Percentiles rank a stretch among this genome's conserved stretches.
phyloP scores from a whole-genome alignment of 139 green algal species.

The Asterochloris erici region DNA sequence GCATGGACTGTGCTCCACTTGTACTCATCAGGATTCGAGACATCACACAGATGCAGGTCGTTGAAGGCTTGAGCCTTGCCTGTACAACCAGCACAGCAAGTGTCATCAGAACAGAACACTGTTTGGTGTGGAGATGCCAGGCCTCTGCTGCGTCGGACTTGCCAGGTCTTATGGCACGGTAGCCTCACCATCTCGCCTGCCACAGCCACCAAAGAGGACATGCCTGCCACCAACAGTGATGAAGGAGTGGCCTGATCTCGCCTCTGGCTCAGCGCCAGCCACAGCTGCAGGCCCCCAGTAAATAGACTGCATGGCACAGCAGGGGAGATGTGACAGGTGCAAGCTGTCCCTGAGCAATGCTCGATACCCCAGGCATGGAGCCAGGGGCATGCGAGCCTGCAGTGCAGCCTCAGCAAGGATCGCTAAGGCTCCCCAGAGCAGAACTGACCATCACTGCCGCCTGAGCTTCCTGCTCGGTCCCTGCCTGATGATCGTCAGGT shows the following conservation, averaged over 20 bases:
- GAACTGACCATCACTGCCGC: too few relatives aligned
- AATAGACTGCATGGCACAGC: slow-evolving; percentile 8
- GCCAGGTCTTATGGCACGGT: background rate
- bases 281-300: slow-evolving; percentile 9
- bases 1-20: slow-evolving; percentile 19
- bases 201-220: slow-evolving; percentile 73
- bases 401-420: too few relatives aligned
- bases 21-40: slow-evolving; percentile 43
- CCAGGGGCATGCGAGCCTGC: too few relatives aligned
- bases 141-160: background rate
- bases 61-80: slow-evolving; percentile 72
- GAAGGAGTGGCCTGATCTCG: slow-evolving; percentile 75
- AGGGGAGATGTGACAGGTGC: too few relatives aligned
- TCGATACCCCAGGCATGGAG: too few relatives aligned
- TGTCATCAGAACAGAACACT: background rate
- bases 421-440: too few relatives aligned
- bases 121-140: background rate
- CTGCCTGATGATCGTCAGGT: too few relatives aligned
- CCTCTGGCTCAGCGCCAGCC: slow-evolving; percentile 39
- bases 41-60: slow-evolving; percentile 70
- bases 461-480: too few relatives aligned
- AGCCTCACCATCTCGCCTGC: slow-evolving; percentile 48
- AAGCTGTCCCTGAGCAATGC: too few relatives aligned
- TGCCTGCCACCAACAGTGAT: slow-evolving; percentile 56
- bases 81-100: slow-evolving; percentile 17